Conservation (phyloP, 1,284 basidiomycete genomes). For the Fomitopsis pinicola region DNA sequence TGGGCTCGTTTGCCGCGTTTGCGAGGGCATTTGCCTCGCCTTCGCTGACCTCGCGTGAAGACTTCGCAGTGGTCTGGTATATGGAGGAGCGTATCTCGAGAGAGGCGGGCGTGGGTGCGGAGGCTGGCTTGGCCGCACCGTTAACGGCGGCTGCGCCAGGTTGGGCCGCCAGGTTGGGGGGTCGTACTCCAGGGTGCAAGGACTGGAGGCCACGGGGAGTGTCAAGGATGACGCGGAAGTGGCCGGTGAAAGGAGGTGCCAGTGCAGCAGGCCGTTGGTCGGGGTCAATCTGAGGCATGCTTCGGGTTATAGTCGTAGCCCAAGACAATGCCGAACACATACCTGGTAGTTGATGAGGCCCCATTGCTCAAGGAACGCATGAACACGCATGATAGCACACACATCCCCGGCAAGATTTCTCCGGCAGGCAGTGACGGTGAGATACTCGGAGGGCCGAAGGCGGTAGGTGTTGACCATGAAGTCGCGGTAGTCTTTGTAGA, state of each 20-base stretch:
- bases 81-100: constrained; percentile 85
- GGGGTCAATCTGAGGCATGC: constrained; percentile 83
- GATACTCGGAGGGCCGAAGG: constrained; percentile 90
- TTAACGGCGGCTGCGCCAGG: constrained; percentile 42
- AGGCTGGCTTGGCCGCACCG: constrained; percentile 40
- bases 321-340: constrained; percentile 18
- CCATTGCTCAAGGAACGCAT: constrained; percentile 99
- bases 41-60: constrained; percentile 64
- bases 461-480: constrained; percentile 99
- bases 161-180: constrained; percentile 39
- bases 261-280: constrained; percentile 92
- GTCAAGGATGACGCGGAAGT: constrained; percentile 97
- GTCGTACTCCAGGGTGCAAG: constrained; percentile 86
- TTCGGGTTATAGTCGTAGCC: neutral
- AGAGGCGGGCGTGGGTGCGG: constrained; percentile 58
- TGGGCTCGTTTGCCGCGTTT: constrained; percentile 51
- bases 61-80: constrained; percentile 82
- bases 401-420: constrained; percentile 97
- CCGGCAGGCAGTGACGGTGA: constrained; percentile 96
- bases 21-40: constrained; percentile 62
- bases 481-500: constrained; percentile 99
- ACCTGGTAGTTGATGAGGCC: constrained; percentile 99
- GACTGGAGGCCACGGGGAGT: constrained; percentile 95
- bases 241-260: constrained; percentile 96
- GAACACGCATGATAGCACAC: constrained; percentile 98